Base-by-base conservation (phyloP, 2,329 filamentous ascomycete genomes). In the Berkeleyomyces basicola region DNA sequence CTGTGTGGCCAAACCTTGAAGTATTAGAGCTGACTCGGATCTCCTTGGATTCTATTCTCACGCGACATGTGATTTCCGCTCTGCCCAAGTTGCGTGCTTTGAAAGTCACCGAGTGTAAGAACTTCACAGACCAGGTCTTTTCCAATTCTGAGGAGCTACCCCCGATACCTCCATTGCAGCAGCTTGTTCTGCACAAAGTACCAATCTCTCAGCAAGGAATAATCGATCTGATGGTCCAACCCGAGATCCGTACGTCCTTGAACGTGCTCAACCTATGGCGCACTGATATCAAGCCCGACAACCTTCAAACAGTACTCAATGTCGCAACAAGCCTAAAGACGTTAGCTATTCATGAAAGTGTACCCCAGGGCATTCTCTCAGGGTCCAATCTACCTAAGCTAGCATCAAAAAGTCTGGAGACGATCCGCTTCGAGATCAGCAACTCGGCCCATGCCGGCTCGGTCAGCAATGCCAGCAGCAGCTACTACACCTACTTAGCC, bases 401-500 rank as follows among this genome's bases (percentile, higher is more conserved):
- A 60, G 73, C 79, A 5, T 95, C 89, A 2, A 76, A 74, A 61
- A 85, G 84, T 14, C 79, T 97, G 23, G 76, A 78, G 67, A 86
- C 82, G 2, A 76, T 97, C 11, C 86, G 92, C 68, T 96, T 85
- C 70, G 92, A 96, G 73, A 88, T 97, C 70, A 86, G 82, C 9
- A 79, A 83, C 2, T 76, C 77, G 7, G 74, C 81, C 0, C 72
- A 76, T 3, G 75, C 81, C 0, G 81, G 83, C 31, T 78, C 84
- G 9, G 86, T 82, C 65, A 74, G 77, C 7, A 77, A 73, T 65
- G 75, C 79, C 33, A 79, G 79, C 0, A 73, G 76, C 7, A 80
- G 79, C 16, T 95, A 96, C 75, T 95, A 96, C 73, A 82, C 83
- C 65, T 96, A 96, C 72, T 82, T 97, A 23, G 85, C 89, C 36